Evolutionary conservation across 345 rosid species (phyloP), one percentile per base, ranked within the genome.

Genomic region (Syzygium aqueum): DNA sequence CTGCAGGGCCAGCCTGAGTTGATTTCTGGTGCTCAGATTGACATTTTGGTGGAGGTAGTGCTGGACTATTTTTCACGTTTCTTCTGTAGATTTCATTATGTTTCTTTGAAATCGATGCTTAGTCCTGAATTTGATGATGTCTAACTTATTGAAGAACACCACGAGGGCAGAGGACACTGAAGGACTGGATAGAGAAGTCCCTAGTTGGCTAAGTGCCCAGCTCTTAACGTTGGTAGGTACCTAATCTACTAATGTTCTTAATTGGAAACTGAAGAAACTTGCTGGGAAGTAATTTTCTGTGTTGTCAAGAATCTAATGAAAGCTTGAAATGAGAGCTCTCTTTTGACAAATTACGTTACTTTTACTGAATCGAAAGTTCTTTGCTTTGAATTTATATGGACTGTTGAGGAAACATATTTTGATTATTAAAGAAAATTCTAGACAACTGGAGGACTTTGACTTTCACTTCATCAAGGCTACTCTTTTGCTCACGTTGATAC

Each of bases 1-100:
- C 83, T 88, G 61, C 89, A 96, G 98, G 96, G 90, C 83, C 89
- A 53, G 19, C 95, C 94, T 30, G 90, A 95, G 94, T 89, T 97
- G 94, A 94, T 96, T 90, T 90, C 95, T 1, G 95, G 95, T 84
- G 95, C 97, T 91, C 94, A 87, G 87, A 86, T 97, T 88, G 96
- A 93, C 91, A 88, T 96, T 86, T 90, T 97, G 96, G 77, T 94
- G 54, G 98, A 97, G 97, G 99, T 97, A 91, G 84, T 84, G n/a
- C 57, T 50, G 73, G 86, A 61, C 46, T 37, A 3, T 53, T 59
- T 30, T 77, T 85, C 53, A 59, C 40, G 37, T 86, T 19, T 27
- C 84, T 49, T 89, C 78, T 37, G 37, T 57, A 51, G 56, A 63
- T 40, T 9, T 85, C 28, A 43, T 13, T 77, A 54, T 83, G 11